These are phyloP conservation scores for Solanum hybrid DNA, from an alignment of 305 asterid species.

Conservation along the genomic window DNA sequence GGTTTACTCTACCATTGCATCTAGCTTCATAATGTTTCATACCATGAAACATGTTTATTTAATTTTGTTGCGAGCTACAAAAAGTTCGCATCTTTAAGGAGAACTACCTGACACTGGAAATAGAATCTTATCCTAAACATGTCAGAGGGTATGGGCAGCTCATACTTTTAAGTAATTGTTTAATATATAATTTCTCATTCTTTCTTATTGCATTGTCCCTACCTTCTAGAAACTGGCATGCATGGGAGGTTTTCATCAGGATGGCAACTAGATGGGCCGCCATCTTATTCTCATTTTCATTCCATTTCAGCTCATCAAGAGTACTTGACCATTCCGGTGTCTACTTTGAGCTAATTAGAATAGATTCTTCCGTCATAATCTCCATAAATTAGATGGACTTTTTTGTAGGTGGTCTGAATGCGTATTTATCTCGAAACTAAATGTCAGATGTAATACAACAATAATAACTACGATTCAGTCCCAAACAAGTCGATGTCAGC, in stretches of 20 bases:
- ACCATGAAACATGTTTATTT: conserved; percentile 27
- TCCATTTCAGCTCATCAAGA: background rate
- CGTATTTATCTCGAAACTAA: background rate
- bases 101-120: conserved; percentile 15
- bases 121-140: conserved; percentile 43
- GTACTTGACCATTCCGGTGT: background rate
- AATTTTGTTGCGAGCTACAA: background rate
- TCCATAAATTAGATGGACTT: background rate
- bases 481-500: background rate
- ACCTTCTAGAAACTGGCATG: conserved; percentile 6
- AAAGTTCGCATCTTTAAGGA: conserved; percentile 19
- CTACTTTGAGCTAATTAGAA: background rate
- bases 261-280: background rate
- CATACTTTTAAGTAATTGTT: conserved; percentile 11
- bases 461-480: background rate
- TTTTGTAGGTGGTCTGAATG: background rate
- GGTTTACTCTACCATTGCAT: conserved; percentile 25
- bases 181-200: conserved; percentile 9
- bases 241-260: background rate
- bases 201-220: conserved; percentile 18
- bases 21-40: conserved; percentile 33
- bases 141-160: conserved; percentile 38
- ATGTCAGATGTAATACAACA: background rate
- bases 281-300: background rate
- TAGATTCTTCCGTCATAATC: background rate